Evolutionary conservation across 2,329 filamentous ascomycete species (phyloP).

Genomic region (Podosphaera aphanis): DNA sequence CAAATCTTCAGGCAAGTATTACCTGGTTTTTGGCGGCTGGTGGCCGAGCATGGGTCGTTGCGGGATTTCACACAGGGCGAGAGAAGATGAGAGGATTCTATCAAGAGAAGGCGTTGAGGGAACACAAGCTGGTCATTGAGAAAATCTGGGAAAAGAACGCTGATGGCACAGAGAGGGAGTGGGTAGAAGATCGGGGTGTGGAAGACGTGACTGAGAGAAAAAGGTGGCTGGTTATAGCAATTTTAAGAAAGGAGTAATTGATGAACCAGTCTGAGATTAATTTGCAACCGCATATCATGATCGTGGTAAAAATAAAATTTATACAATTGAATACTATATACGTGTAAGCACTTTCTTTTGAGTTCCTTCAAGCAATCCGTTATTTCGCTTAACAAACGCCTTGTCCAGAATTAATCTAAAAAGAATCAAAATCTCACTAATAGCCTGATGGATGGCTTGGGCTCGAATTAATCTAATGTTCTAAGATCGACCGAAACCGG

Average conservation of each 20-base stretch:
- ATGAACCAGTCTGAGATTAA: neutral
- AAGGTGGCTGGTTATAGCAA: slow-evolving; percentile 43
- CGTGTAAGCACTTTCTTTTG: neutral
- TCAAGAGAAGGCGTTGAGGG: slow-evolving; percentile 21
- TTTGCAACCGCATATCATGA: neutral
- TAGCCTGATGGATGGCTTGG: neutral
- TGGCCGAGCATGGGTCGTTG: slow-evolving; percentile 37
- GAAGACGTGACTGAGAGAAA: slow-evolving; percentile 42
- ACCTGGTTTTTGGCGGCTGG: slow-evolving; percentile 30
- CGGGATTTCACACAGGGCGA: slow-evolving; percentile 49
- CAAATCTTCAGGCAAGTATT: slow-evolving; percentile 38
- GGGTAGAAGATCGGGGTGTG: slow-evolving; percentile 32
- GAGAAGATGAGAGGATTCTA: slow-evolving; percentile 44
- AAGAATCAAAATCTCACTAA: too few relatives aligned
- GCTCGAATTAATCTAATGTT: neutral
- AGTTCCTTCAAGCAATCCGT: too few relatives aligned
- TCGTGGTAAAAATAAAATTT: neutral
- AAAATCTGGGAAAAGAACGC: slow-evolving; percentile 46
- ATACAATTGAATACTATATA: neutral
- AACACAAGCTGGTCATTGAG: slow-evolving; percentile 34
- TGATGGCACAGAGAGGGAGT: slow-evolving; percentile 35
- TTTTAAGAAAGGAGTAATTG: slow-evolving; percentile 19
- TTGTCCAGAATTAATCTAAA: too few relatives aligned
- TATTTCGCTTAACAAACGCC: too few relatives aligned
- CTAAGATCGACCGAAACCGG: neutral